phyloP scores from a whole-genome alignment of 2,329 filamentous ascomycete genomes.

The Xylaria sp. region DNA sequence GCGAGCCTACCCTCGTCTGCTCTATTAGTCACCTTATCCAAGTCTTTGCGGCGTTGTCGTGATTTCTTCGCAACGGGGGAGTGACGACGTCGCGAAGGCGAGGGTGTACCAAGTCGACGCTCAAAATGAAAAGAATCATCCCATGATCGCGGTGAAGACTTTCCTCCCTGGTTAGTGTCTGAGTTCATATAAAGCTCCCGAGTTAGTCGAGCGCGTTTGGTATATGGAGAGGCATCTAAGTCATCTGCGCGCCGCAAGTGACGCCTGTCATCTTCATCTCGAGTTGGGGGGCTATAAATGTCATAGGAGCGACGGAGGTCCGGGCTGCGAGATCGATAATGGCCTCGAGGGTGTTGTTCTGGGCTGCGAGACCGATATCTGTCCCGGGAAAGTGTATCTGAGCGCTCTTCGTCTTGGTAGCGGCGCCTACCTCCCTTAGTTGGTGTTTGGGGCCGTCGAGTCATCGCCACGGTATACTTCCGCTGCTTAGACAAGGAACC shows the following conservation, averaged over 20 bases:
- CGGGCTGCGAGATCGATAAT: slow-evolving; percentile 33
- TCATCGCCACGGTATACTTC: slow-evolving; percentile 8
- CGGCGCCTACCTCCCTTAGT: not conserved
- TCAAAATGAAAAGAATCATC: slow-evolving; percentile 2
- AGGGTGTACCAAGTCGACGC: not conserved
- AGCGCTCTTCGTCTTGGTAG: slow-evolving; percentile 8
- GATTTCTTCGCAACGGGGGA: slow-evolving; percentile 17
- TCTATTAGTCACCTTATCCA: slow-evolving; percentile 13
- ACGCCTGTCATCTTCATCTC: slow-evolving; percentile 11
- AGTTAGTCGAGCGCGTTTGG: slow-evolving; percentile 35
- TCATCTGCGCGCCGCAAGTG: slow-evolving; percentile 6
- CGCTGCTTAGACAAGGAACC: slow-evolving; percentile 52
- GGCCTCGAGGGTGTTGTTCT: not conserved
- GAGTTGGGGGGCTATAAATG: slow-evolving; percentile 27
- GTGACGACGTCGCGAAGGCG: slow-evolving; percentile 4
- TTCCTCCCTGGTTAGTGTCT: not conserved
- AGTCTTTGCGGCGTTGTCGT: slow-evolving; percentile 9
- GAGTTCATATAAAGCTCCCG: slow-evolving; percentile 15
- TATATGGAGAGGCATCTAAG: slow-evolving; percentile 37
- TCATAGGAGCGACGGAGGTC: slow-evolving; percentile 6
- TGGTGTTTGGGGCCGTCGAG: slow-evolving; percentile 20
- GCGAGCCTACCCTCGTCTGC: slow-evolving; percentile 43
- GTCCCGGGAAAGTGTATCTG: not conserved
- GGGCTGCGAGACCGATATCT: slow-evolving; percentile 23
- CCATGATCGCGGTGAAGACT: slow-evolving; percentile 14